These are phyloP conservation scores for Phyllosticta ampelicida DNA, from an alignment of 2,329 filamentous ascomycete species.

Conservation along the genomic window DNA sequence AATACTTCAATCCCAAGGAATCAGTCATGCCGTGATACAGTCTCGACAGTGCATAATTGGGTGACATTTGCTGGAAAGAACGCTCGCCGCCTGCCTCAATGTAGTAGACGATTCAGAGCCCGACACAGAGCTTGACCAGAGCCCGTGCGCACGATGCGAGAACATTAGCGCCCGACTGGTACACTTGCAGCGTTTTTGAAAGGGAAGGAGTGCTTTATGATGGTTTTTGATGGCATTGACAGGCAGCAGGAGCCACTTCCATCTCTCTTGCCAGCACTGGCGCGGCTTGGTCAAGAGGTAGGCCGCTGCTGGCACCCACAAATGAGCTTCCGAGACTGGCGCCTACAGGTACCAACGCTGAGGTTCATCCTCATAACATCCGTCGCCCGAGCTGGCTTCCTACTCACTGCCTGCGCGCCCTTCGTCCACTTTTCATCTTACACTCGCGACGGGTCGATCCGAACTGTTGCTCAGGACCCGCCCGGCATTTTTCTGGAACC, in stretches of 20 bases:
- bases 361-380: slow-evolving; percentile 69
- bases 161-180: slow-evolving; percentile 66
- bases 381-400: slow-evolving; percentile 55
- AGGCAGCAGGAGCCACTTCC: slow-evolving; percentile 67
- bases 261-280: slow-evolving; percentile 70
- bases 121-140: slow-evolving; percentile 24
- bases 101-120: slow-evolving; percentile 38
- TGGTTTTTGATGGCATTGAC: slow-evolving; percentile 85
- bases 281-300: slow-evolving; percentile 70
- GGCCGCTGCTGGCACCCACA: slow-evolving; percentile 21
- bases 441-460: slow-evolving; percentile 65
- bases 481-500: slow-evolving; percentile 36
- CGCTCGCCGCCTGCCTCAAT: slow-evolving; percentile 42
- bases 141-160: slow-evolving; percentile 58
- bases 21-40: slow-evolving; percentile 53
- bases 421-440: slow-evolving; percentile 80
- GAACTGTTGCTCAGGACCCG: slow-evolving; percentile 53
- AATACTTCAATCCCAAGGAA: slow-evolving; percentile 43
- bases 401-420: slow-evolving; percentile 59
- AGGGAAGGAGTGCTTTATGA: slow-evolving; percentile 47
- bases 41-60: slow-evolving; percentile 68
- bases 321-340: background rate
- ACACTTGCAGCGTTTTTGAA: slow-evolving; percentile 56
- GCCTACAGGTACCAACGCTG: slow-evolving; percentile 64
- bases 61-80: slow-evolving; percentile 66